These are phyloP conservation scores for Trichoderma guizhouense DNA, from an alignment of 2,329 filamentous ascomycete species.

Conservation along the genomic window DNA sequence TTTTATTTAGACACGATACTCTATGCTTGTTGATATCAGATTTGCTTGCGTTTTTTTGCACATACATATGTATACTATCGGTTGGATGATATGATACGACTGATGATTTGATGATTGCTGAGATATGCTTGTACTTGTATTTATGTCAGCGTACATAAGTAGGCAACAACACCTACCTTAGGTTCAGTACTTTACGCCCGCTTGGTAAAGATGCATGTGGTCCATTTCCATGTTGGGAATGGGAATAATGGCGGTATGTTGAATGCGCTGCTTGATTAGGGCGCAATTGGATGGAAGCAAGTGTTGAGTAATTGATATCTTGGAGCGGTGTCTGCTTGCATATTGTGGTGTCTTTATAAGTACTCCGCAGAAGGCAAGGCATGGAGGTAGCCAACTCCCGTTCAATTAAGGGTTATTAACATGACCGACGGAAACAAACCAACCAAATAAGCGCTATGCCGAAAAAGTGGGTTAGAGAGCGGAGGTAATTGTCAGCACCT, in stretches of 20 bases:
- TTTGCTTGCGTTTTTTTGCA: neutral
- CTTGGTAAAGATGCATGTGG: neutral
- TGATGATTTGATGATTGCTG: neutral
- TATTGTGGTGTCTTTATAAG: neutral
- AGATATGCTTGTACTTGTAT: neutral
- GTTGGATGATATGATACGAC: neutral
- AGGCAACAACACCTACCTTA: neutral
- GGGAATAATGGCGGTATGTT: neutral
- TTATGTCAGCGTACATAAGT: neutral
- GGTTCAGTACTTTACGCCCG: neutral
- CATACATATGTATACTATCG: neutral
- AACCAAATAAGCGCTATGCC: neutral
- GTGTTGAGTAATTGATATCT: neutral
- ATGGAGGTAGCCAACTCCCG: neutral
- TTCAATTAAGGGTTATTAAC: neutral
- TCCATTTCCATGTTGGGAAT: neutral
- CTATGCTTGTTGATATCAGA: neutral
- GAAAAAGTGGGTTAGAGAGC: neutral
- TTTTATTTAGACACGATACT: neutral
- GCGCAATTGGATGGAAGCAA: neutral
- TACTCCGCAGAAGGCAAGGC: neutral
- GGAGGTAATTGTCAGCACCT: neutral
- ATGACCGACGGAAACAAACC: neutral
- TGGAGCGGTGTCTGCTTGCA: neutral
- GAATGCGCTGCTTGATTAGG: neutral